Base-by-base conservation (phyloP, 2,329 filamentous ascomycete species). In the Penicillium griseofulvum region DNA sequence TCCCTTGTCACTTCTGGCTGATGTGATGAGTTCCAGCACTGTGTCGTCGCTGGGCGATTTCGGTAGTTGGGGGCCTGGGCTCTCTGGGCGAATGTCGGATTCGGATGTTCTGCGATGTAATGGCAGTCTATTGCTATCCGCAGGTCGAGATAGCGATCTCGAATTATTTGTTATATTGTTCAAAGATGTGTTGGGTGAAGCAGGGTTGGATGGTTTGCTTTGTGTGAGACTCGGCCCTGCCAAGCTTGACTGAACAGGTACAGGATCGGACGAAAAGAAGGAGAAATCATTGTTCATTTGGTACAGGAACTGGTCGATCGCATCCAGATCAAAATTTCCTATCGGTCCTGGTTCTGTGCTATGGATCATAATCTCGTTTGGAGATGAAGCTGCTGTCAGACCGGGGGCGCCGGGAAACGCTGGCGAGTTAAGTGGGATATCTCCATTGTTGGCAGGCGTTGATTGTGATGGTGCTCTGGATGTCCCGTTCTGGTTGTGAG, bases 161-260 rank as follows among this genome's bases (percentile, higher is more conserved):
- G n/a, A 12, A 12, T 43, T 6, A 29, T 28, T 17, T 29, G 5
- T n/a, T 17, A 24, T 11, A 9, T 3, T 12, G 9, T 12, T 12
- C 10, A 3, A 17, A 5, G 24, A 24, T 28, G 2, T 5, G 1
- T 17, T 28, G 24, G 5, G 16, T 8, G n/a, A 9, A 17, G 24
- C 24, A 11, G 10, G 5, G 5, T 16, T 16, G n/a, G 24, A 1
- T 10, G 16, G 12, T 14, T 28, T 17, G 16, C 16, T 43, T 17
- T 12, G 14, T 0, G 24, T 12, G 3, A 12, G 8, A 8, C 17
- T 12, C 1, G 24, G 0, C 8, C 3, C 5, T 28, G 16, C 2
- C 16, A 17, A 7, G 5, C 10, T 28, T 17, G 24, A 8, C 14
- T 26, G 38, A 14, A 41, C 38, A 26, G 14, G 38, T 8, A 9